Conservation (phyloP, 805 yeast species). For the Yarrowia sp. region DNA sequence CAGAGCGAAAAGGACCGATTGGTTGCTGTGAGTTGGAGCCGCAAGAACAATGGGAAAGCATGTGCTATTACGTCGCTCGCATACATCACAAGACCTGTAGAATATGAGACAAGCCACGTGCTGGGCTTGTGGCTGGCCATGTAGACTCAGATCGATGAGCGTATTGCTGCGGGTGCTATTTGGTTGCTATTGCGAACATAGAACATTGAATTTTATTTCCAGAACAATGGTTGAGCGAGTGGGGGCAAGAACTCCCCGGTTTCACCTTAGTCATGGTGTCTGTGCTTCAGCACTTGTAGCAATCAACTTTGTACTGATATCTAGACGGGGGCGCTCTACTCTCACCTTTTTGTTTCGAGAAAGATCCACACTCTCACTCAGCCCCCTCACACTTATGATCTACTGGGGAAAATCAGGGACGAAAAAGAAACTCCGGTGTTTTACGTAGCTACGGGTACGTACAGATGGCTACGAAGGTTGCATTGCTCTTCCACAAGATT, state of each 20-base stretch:
- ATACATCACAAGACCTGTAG: not conserved
- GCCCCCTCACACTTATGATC: not conserved
- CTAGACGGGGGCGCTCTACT: no score
- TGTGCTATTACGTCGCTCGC: not conserved
- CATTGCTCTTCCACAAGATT: constrained; percentile 17
- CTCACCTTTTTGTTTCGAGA: no score
- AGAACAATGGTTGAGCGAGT: not conserved
- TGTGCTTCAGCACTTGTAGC: no score
- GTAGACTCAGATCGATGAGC: constrained; percentile 26
- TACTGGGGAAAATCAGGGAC: constrained; percentile 28
- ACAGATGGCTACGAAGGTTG: constrained; percentile 14
- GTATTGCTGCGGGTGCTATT: not conserved
- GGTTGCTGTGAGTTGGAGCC: not conserved
- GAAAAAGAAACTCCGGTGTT: constrained; percentile 1
- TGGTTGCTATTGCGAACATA: constrained; percentile 19
- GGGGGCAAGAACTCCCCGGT: no score
- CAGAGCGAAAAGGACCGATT: not conserved
- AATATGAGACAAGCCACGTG: constrained; percentile 23
- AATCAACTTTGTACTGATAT: no score
- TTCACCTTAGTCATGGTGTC: no score
- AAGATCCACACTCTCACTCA: no score
- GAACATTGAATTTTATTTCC: constrained; percentile 4
- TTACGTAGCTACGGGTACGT: not conserved
- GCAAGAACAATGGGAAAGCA: constrained; percentile 6
- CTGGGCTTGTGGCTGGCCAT: not conserved